A percentile compares a stretch with the other conserved stretches of the same genome.
Evolutionary conservation across 139 green algal genomes (phyloP).

Genomic region (Spirogloea muscicola): DNA sequence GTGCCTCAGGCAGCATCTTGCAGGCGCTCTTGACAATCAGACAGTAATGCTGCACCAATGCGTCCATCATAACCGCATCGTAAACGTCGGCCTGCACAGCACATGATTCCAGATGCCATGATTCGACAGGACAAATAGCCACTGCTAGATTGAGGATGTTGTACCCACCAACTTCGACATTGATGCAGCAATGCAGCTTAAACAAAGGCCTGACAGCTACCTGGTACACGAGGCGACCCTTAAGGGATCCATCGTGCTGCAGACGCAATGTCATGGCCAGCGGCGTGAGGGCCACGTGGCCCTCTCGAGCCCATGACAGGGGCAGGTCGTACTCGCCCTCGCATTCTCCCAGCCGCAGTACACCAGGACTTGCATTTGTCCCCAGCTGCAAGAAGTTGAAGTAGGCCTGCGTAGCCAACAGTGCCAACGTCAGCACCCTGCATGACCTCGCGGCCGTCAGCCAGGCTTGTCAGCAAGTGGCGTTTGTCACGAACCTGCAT

Average conservation of each 20-base stretch:
- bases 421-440: too few species aligned
- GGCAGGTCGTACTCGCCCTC: constrained; percentile 3
- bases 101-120: too few species aligned
- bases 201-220: too few species aligned
- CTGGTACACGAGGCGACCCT: constrained; percentile 19
- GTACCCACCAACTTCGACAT: too few species aligned
- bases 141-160: too few species aligned
- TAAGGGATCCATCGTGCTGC: constrained; percentile 5
- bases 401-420: too few species aligned
- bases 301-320: constrained; percentile 6
- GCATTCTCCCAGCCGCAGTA: not conserved
- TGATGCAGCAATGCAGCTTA: too few species aligned
- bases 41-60: constrained; percentile 8
- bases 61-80: constrained; percentile 7
- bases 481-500: too few species aligned
- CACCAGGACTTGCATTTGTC: constrained; percentile 1
- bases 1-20: not conserved
- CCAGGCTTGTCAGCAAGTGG: too few species aligned
- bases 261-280: not conserved
- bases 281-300: constrained; percentile 7
- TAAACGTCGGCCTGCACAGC: constrained; percentile 17
- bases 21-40: not conserved
- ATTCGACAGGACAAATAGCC: too few species aligned
- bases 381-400: constrained; percentile 20
- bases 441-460: too few species aligned